Evolutionary conservation across 495 filamentous ascomycete species (phyloP), one percentile per base, ranked within the genome.

Genomic region (Tuber borchii): DNA sequence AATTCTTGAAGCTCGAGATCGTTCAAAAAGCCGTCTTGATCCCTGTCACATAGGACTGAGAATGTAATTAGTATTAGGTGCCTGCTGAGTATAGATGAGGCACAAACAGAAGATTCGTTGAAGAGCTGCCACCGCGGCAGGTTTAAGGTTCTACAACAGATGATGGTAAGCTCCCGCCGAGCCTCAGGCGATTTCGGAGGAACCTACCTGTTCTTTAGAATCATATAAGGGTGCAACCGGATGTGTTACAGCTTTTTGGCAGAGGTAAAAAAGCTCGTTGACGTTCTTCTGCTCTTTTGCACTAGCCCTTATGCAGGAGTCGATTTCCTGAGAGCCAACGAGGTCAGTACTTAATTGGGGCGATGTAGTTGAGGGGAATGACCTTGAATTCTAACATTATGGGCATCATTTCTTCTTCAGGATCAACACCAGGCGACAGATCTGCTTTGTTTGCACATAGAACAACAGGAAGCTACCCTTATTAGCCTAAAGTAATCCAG

Each of bases 381-480:
- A 79, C 80, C 80, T 97, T 95, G 87, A 98, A 99, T 84, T 99
- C 95, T 68, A 92, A 89, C 95, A 99, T 98, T 78, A 98, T 90
- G 4, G 95, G 96, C 71, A 99, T 86, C 96, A 99, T 99, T 86
- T 99, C 95, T 82, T 97, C 94, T 81, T 95, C 92, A 17, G 97
- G 88, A 19, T 97, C 91, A 68, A 90, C 90, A 80, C 88, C 88
- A 37, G 87, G 87, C 12, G 88, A 88, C 48, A 97, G 87, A 81
- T 99, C 95, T 31, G 93, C 91, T 84, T 99, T 99, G 86, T 97
- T 98, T 80, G 95, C 94, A 85, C 96, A 98, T 75, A 99, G 87
- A 65, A 98, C 93, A 5, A 99, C 95, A 0, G 95, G 93, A 45
- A 83, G 81, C 80, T 82, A 56, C 40, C 71, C 6, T 43, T 22